Base-by-base conservation (phyloP, 208 protist species). In the Wallacemonas rigidus region DNA sequence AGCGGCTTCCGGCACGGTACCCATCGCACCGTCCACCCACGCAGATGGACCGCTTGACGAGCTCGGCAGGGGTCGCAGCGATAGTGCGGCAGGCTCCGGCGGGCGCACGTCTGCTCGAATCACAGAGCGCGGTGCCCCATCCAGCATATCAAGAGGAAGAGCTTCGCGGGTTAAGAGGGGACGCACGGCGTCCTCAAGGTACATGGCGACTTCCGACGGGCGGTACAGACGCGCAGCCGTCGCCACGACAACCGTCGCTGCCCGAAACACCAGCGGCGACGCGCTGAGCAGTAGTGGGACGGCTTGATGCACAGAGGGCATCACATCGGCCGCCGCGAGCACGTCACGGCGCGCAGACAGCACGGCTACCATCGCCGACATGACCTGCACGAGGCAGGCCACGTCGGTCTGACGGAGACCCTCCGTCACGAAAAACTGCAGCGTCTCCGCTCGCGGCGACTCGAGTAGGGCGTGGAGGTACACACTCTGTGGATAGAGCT, bases 361-460 rank as follows among this genome's bases (percentile, higher is more conserved):
- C 15, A 3, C 39, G 39, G n/a, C 45, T 8, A 72, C 76, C 3
- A 89, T 77, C 14, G 63, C 72, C 2, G 76, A 62, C 26, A 94
- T 40, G 53, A 79, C 81, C 15, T 88, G 45, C 35, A 67, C 67
- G 9, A 91, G 48, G 57, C 79, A 85, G 26, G 69, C 75, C 3
- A 62, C 58, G 15, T 81, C 73, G 48, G 72, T 43, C 64, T 89
- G 80, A 15, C 87, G 75, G 43, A 94, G 72, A 1, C 86, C 89
- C 67, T 94, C 89, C 12, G 86, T 82, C 14, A 90, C 77, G 57
- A 94, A 94, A 26, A 94, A 80, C 39, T 67, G 75, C 38, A 94
- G 67, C 56, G 85, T 92, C 17, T 50, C 76, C 1, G 86, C 80
- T 2, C 9, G 35, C 43, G 67, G 75, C 36, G 45, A 35, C 54